Base-by-base conservation (phyloP, 2,329 filamentous ascomycete species). In the Colletotrichum coccodes region DNA sequence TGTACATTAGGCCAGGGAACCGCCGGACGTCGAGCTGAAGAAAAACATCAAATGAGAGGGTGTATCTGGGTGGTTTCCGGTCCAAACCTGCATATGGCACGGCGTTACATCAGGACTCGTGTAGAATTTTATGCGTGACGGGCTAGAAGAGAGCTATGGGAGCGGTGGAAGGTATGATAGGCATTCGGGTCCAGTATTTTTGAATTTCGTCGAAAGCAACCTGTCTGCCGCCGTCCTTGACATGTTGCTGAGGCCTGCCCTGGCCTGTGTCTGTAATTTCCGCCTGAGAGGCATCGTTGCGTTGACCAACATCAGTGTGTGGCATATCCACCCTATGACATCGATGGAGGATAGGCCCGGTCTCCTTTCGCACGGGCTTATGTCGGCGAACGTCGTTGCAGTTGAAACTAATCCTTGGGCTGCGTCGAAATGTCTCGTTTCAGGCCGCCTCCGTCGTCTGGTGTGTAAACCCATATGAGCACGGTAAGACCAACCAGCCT, bases 31-130 rank as follows among this genome's bases (percentile, higher is more conserved):
- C 38, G 60, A 56, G 68, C 57, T 57, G 54, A 58, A 57, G 60
- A 46, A 40, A 46, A 63, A 70, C 61, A 68, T 65, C 50, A 64
- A 62, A 46, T 52, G 49, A 60, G 58, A 54, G 58, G 72, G 60
- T 63, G 67, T 64, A 58, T 30, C 6, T 52, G 40, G 57, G 63
- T 58, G 56, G 63, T 70, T 57, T 59, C 56, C 57, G 63, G 60
- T 65, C 64, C 68, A 60, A 58, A 65, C 71, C 71, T 74, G 74
- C 74, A 74, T 76, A 81, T 80, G 78, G 76, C 75, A 78, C 73
- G 79, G 80, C 78, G 79, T 80, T 80, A 70, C 70, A 70, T 62
- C 75, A 76, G 76, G 61, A 44, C 61, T 74, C 71, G 71, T 81
- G 77, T 80, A 80, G 71, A 77, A 60, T 77, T 75, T 75, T 73